These are phyloP conservation scores for Phytophthora colocasiae DNA, from an alignment of 352 stramenopile species.

Conservation along the genomic window DNA sequence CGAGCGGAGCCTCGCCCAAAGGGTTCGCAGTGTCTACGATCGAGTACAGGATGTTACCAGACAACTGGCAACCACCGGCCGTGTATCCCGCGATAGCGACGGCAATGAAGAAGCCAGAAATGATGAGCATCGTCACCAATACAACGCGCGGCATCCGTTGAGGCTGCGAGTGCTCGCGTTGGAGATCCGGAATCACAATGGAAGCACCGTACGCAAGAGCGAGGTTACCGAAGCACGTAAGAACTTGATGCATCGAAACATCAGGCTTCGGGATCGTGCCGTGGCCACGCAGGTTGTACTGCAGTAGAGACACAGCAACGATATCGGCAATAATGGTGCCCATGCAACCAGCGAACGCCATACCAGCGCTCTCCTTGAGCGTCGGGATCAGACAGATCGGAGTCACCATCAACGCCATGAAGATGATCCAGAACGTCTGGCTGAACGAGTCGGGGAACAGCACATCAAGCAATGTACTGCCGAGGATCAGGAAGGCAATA, in stretches of 20 bases:
- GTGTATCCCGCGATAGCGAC: slow-evolving; percentile 24
- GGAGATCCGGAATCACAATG: slow-evolving; percentile 27
- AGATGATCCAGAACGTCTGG: slow-evolving; percentile 37
- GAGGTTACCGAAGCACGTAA: slow-evolving; percentile 31
- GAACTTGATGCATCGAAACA: slow-evolving; percentile 23
- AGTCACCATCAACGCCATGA: slow-evolving; percentile 29
- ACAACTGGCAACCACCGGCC: slow-evolving; percentile 27
- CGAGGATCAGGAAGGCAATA: slow-evolving; percentile 32
- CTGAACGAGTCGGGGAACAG: slow-evolving; percentile 33
- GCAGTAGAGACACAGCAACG: slow-evolving; percentile 22
- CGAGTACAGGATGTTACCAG: slow-evolving; percentile 32
- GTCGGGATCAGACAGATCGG: slow-evolving; percentile 27
- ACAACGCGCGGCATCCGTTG: slow-evolving; percentile 31
- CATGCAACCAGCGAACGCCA: slow-evolving; percentile 24
- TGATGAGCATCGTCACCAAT: slow-evolving; percentile 19
- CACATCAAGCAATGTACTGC: slow-evolving; percentile 25
- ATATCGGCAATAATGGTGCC: slow-evolving; percentile 32
- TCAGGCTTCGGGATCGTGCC: slow-evolving; percentile 18
- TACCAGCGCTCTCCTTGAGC: slow-evolving; percentile 24
- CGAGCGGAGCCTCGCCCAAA: slow-evolving; percentile 14
- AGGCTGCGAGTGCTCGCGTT: slow-evolving; percentile 24
- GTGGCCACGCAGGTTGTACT: slow-evolving; percentile 33
- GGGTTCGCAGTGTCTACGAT: slow-evolving; percentile 31
- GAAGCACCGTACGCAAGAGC: slow-evolving; percentile 27
- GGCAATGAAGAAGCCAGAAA: slow-evolving; percentile 29